Evolutionary conservation across 2,329 filamentous ascomycete genomes (phyloP), one percentile per base, ranked within the genome.

Genomic region (Phialemonium atrogriseum): DNA sequence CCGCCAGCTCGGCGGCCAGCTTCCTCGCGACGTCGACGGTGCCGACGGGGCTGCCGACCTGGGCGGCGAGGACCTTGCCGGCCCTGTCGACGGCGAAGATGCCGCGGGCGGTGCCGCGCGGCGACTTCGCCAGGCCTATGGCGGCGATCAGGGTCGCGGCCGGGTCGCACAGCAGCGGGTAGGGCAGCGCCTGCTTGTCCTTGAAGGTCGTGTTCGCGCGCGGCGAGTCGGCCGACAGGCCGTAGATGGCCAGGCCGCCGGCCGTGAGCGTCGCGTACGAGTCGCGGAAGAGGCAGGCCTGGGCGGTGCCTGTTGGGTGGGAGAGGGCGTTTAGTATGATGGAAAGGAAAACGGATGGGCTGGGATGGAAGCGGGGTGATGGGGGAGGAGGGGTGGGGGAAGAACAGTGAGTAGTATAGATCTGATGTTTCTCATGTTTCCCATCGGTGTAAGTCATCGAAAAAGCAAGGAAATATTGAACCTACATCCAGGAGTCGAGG

Each of bases 131-230:
- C 43, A 96, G 62, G n/a, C 88, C 89, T 52, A 96, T 83, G 34
- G 87, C 87, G 10, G 58, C 67, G 48, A 96, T 94, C 37, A 98
- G 71, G 3, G 74, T 77, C 17, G 71, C 74, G 31, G 64, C 61
- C 5, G 80, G 73, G 56, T 98, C 88, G 62, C 88, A 96, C 24
- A 98, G 73, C 27, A 98, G 75, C 21, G 82, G 67, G 58, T 94
- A 98, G 5, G 81, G 84, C 33, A 96, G 73, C 41, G 82, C 85
- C 58, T 96, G 85, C 66, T 94, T 94, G 24, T 77, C 80, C 61
- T 86, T 83, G 72, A 96, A 98, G 27, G 77, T 85, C 15, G 84
- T 88, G 66, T 98, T 98, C 49, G 86, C 77, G 62, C 91, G 94
- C 49, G 86, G 78, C 28, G 79, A 83, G 64, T 96, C 91, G 46